phyloP scores from a whole-genome alignment of 2,329 filamentous ascomycete genomes.

The Colletotrichum sp. region DNA sequence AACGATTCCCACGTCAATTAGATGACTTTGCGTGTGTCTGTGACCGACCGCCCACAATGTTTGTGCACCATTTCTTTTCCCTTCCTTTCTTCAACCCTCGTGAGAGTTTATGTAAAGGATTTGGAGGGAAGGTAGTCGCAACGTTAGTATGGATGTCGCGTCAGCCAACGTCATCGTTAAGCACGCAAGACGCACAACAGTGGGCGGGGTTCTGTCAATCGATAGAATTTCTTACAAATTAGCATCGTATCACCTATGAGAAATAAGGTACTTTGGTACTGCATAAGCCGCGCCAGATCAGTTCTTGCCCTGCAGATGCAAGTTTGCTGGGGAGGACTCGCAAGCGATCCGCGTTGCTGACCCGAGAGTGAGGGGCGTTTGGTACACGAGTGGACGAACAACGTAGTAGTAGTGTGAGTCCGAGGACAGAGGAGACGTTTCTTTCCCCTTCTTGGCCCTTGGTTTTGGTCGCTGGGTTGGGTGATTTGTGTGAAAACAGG shows the following conservation, averaged over 20 bases:
- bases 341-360: not conserved
- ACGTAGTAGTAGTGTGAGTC: not conserved
- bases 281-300: not conserved
- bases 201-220: not conserved
- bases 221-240: not conserved
- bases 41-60: not conserved
- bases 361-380: not conserved
- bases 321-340: not conserved
- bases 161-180: not conserved
- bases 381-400: not conserved
- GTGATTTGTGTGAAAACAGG: not conserved
- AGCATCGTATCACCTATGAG: not conserved
- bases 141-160: fast-evolving
- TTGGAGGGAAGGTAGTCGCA: not conserved
- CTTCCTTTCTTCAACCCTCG: no score
- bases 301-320: not conserved
- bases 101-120: not conserved
- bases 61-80: fast-evolving
- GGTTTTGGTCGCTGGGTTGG: not conserved
- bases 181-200: not conserved
- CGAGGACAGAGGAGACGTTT: not conserved
- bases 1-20: not conserved
- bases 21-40: not conserved
- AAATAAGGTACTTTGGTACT: not conserved
- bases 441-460: not conserved